These are phyloP conservation scores for Aegilops tauschii DNA, from an alignment of 176 grass and related monocot species.

Conservation along the genomic window DNA sequence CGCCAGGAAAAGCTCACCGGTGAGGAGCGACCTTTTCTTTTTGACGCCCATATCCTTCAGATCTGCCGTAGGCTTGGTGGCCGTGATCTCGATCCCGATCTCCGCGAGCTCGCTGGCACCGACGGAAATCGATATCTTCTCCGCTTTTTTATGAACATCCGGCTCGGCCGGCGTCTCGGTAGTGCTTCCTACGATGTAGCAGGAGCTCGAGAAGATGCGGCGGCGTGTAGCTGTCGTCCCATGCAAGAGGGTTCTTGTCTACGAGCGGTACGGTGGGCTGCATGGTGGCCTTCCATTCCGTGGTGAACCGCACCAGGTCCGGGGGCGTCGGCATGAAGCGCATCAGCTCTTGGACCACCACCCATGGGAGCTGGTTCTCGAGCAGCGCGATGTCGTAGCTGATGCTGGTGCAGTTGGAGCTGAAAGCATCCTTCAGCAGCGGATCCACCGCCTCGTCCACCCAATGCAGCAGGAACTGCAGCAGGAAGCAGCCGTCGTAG, in stretches of 20 bases:
- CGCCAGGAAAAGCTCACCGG: not conserved
- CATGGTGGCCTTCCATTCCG: not conserved
- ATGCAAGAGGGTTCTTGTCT: not conserved
- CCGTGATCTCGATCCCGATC: not conserved
- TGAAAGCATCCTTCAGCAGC: not conserved
- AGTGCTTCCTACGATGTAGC: not conserved
- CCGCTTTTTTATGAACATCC: not conserved
- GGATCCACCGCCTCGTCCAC: not conserved
- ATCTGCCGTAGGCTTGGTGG: not conserved
- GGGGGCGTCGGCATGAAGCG: not conserved
- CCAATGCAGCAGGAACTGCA: not conserved
- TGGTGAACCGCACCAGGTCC: not conserved
- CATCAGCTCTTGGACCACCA: not conserved
- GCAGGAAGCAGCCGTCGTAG: not conserved
- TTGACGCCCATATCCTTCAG: not conserved
- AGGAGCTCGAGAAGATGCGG: not conserved
- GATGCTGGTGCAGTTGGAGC: not conserved
- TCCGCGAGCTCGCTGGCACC: not conserved
- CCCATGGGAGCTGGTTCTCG: slow-evolving; percentile 9
- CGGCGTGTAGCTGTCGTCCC: not conserved
- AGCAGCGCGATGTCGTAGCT: not conserved
- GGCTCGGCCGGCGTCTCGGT: not conserved
- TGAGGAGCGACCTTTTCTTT: not conserved
- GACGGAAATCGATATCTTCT: not conserved
- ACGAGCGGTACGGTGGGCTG: not conserved